Evolutionary conservation across 352 stramenopile genomes (phyloP).

Genomic region (Phytophthora chlamydospora): DNA sequence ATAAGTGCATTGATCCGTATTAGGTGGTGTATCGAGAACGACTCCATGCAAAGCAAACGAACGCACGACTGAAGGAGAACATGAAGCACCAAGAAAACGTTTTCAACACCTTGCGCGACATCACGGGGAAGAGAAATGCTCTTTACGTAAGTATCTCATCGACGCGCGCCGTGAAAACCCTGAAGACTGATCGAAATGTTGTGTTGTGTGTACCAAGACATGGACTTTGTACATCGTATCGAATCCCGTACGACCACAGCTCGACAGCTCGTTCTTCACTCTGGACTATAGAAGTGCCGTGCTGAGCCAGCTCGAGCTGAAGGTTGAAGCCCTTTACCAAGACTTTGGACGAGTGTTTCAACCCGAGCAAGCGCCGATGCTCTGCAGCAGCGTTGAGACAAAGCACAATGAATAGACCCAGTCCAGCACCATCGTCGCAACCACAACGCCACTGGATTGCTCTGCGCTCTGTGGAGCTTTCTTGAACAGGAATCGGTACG

Average conservation of each 20-base stretch:
- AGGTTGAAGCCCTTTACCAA: constrained; percentile 4
- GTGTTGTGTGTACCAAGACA: constrained; percentile 1
- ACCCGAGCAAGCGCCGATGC: not conserved
- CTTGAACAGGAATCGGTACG: constrained; percentile 8
- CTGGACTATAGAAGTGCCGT: not conserved
- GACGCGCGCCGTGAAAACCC: not conserved
- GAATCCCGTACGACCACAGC: not conserved
- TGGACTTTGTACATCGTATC: not conserved
- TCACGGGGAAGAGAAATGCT: constrained; percentile 8
- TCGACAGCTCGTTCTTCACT: not conserved
- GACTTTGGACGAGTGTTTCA: constrained; percentile 11
- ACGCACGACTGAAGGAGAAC: constrained; percentile 22
- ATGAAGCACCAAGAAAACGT: constrained; percentile 15
- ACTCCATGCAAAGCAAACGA: constrained; percentile 17
- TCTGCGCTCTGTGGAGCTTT: constrained; percentile 14
- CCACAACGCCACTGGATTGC: constrained; percentile 17
- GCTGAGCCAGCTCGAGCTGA: constrained; percentile 11
- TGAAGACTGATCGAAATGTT: not conserved
- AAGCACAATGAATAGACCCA: constrained; percentile 14
- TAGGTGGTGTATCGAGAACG: constrained; percentile 11
- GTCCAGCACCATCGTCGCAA: constrained; percentile 8
- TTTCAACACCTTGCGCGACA: not conserved
- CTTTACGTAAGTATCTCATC: constrained; percentile 6
- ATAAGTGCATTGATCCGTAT: not conserved
- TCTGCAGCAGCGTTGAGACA: not conserved